Conservation (phyloP, 495 filamentous ascomycete species). For the Penicillium verhagenii region DNA sequence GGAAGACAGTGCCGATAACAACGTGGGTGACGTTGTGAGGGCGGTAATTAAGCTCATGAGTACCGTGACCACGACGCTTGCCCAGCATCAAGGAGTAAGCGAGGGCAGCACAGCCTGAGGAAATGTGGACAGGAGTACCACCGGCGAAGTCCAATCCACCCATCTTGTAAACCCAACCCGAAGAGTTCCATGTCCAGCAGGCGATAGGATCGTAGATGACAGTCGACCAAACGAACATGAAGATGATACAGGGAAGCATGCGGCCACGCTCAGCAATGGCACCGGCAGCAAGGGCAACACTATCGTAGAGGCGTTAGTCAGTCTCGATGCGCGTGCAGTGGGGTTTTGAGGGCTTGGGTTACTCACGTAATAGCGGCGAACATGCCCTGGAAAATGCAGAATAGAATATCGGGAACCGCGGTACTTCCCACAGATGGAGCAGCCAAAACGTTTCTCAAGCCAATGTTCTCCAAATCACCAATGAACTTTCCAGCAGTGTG, state of each 20-base stretch:
- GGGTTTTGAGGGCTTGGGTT: background rate
- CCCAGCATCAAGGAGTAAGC: conserved; percentile 84
- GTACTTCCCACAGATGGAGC: conserved; percentile 78
- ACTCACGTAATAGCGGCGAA: conserved; percentile 90
- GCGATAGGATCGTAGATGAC: conserved; percentile 94
- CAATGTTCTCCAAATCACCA: conserved; percentile 83
- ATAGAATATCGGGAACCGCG: conserved; percentile 84
- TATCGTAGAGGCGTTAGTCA: conserved; percentile 19
- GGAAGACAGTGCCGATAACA: conserved; percentile 94
- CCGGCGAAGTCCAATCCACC: conserved; percentile 95
- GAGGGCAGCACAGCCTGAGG: conserved; percentile 84
- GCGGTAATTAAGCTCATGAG: conserved; percentile 90
- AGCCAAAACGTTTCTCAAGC: conserved; percentile 76
- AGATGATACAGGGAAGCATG: conserved; percentile 90
- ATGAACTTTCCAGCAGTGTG: conserved; percentile 80
- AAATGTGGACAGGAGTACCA: conserved; percentile 94
- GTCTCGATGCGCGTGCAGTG: background rate
- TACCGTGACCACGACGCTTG: conserved; percentile 79
- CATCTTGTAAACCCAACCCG: conserved; percentile 78
- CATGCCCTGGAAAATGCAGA: conserved; percentile 97
- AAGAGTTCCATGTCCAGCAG: conserved; percentile 96
- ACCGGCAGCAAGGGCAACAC: conserved; percentile 86
- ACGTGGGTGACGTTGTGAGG: conserved; percentile 98
- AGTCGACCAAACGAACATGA: conserved; percentile 96
- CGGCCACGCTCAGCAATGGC: conserved; percentile 90